Base-by-base conservation (phyloP, 345 rosid species). In the Pseudoturritis turrita region DNA sequence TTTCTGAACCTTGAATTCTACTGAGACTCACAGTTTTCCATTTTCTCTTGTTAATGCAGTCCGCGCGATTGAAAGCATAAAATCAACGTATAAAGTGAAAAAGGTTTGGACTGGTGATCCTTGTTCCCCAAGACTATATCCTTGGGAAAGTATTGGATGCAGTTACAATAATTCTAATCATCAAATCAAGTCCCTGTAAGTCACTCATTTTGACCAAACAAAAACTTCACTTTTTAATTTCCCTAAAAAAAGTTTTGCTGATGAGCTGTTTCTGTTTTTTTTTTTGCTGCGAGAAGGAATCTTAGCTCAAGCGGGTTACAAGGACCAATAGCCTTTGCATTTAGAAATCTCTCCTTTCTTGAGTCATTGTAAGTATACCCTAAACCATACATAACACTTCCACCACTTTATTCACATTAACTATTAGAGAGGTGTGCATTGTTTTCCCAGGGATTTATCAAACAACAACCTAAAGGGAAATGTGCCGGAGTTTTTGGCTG, bases 51-150 rank as follows among this genome's bases (percentile, higher is more conserved):
- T 37, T 52, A 40, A 51, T 19, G 64, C 56, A 84, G 88, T 65
- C 77, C 15, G 63, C n/a, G 83, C 80, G 2, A 73, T 82, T 13
- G 70, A 51, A 49, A 64, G 50, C 70, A 82, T 82, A 69, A 82
- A 65, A 45, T 54, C 77, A 29, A 39, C 59, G 1, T 84, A 80
- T 58, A 74, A 73, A 65, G 76, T 82, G 55, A 79, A 46, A 12
- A 78, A 76, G 37, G 52, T 54, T 13, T 87, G 86, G 91, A 79
- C 58, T 36, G 89, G 91, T 45, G 91, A 87, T 79, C 89, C 89
- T 54, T 83, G 89, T 70, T 65, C 73, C 14, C 91, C 89, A 41
- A 73, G 57, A 44, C 73, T 23, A 11, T 87, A 60, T 63, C 51
- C 66, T 44, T 85, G 87, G 89, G 83, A 83, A 40, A 84, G 91